Percentiles rank a stretch among this genome's conserved stretches.
phyloP scores from a whole-genome alignment of 1,139 yeast genomes.

The Blastobotrys arbuscula region DNA sequence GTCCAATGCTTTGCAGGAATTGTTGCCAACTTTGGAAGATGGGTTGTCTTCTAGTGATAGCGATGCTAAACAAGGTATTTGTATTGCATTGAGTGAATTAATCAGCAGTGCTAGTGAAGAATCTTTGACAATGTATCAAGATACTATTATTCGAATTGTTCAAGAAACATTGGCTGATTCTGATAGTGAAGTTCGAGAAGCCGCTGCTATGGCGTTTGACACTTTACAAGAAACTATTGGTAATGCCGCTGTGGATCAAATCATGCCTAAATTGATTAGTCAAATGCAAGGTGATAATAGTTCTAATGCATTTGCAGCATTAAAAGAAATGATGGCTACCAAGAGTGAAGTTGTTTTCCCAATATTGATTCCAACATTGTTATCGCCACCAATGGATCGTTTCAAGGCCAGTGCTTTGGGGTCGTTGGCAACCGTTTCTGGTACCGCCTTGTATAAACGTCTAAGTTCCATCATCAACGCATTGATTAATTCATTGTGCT shows the following conservation, averaged over 20 bases:
- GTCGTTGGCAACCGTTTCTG: constrained; percentile 87
- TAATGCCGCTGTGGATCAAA: constrained; percentile 77
- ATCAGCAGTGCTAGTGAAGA: constrained; percentile 67
- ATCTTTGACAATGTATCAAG: constrained; percentile 60
- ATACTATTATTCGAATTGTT: constrained; percentile 64
- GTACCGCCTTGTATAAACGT: constrained; percentile 70
- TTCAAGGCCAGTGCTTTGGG: constrained; percentile 86
- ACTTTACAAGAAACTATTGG: constrained; percentile 78
- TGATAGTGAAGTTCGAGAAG: constrained; percentile 68
- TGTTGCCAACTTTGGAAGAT: constrained; percentile 77
- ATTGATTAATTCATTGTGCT: constrained; percentile 53
- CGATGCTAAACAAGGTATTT: constrained; percentile 91
- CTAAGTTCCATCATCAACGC: constrained; percentile 67
- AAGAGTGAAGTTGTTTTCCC: constrained; percentile 93
- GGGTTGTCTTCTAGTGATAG: constrained; percentile 59
- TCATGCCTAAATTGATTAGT: constrained; percentile 75
- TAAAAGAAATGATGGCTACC: constrained; percentile 88
- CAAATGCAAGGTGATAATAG: constrained; percentile 59
- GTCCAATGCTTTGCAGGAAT: constrained; percentile 73
- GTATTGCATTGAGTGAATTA: constrained; percentile 86
- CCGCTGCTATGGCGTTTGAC: constrained; percentile 91
- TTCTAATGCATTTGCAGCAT: constrained; percentile 77
- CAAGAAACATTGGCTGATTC: constrained; percentile 75
- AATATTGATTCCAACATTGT: constrained; percentile 77
- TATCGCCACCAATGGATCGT: constrained; percentile 74